Percentiles rank a stretch among this genome's conserved stretches.
Conservation (phyloP, 2,329 filamentous ascomycete species). For the Claviceps cyperi region DNA sequence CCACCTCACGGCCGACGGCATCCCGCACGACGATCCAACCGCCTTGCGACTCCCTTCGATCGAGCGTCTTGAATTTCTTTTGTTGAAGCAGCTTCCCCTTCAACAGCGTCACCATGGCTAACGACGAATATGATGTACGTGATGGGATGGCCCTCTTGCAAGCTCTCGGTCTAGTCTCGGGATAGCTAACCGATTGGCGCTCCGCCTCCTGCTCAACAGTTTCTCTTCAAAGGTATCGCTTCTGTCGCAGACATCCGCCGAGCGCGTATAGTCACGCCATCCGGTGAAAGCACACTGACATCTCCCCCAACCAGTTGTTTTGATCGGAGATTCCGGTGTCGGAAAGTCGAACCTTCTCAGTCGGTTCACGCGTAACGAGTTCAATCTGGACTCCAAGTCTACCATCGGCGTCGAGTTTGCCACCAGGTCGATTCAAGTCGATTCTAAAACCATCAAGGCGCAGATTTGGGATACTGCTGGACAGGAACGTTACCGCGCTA, state of each 20-base stretch:
- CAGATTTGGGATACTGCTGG: slow-evolving; percentile 99
- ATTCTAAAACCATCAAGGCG: slow-evolving; percentile 99
- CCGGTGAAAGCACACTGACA: slow-evolving; percentile 17
- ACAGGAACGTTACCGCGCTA: slow-evolving; percentile 97
- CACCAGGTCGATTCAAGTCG: slow-evolving; percentile 95
- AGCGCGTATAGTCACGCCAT: neutral
- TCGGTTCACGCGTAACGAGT: slow-evolving; percentile 98
- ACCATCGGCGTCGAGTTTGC: slow-evolving; percentile 99
- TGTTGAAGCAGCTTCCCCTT: neutral
- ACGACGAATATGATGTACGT: slow-evolving; percentile 99
- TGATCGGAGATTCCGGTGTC: slow-evolving; percentile 98
- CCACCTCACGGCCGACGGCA: slow-evolving; percentile 1
- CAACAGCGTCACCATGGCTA: slow-evolving; percentile 60
- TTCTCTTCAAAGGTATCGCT: slow-evolving; percentile 88
- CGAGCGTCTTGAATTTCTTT: neutral
- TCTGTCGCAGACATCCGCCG: slow-evolving; percentile 11
- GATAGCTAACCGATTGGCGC: slow-evolving; percentile 16
- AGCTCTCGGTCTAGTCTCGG: slow-evolving; percentile 10
- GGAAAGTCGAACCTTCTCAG: slow-evolving; percentile 99
- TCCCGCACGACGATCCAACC: neutral
- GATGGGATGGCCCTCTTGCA: slow-evolving; percentile 4
- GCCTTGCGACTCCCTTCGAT: neutral
- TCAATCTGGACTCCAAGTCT: slow-evolving; percentile 99
- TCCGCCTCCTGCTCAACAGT: slow-evolving; percentile 38
- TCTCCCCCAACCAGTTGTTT: slow-evolving; percentile 52